Conservation (phyloP, 306 rosid species). For the Prunus kanzakura region DNA sequence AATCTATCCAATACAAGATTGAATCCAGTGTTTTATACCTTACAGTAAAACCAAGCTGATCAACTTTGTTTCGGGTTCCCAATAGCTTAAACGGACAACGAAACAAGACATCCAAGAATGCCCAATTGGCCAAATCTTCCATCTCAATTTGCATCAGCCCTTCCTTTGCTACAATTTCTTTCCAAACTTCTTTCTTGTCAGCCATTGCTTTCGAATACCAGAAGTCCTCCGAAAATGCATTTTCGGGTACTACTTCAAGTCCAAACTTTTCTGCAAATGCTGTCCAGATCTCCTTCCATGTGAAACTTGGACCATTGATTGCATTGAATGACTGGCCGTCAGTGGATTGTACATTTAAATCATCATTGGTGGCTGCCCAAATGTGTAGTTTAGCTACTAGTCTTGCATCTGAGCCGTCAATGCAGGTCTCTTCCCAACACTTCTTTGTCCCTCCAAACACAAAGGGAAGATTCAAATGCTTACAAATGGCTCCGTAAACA, state of each 20-base stretch:
- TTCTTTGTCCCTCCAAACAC: slow-evolving; percentile 73
- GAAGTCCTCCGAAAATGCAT: slow-evolving; percentile 47
- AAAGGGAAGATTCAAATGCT: slow-evolving; percentile 57
- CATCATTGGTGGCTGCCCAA: slow-evolving; percentile 64
- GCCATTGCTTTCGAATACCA: slow-evolving; percentile 55
- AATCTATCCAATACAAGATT: slow-evolving; percentile 70
- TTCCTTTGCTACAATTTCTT: slow-evolving; percentile 68
- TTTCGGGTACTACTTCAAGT: slow-evolving; percentile 39
- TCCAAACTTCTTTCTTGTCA: slow-evolving; percentile 65
- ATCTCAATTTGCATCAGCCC: slow-evolving; percentile 56
- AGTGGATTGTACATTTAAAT: neutral
- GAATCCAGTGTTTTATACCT: slow-evolving; percentile 62
- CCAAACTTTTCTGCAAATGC: slow-evolving; percentile 58
- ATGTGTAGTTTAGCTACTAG: slow-evolving; percentile 87
- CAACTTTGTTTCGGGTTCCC: slow-evolving; percentile 73
- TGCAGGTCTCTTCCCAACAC: slow-evolving; percentile 75
- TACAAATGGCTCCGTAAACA: slow-evolving; percentile 81
- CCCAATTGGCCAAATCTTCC: slow-evolving; percentile 81
- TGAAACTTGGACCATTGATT: slow-evolving; percentile 61
- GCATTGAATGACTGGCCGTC: slow-evolving; percentile 67
- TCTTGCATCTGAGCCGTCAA: slow-evolving; percentile 86
- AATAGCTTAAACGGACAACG: slow-evolving; percentile 64
- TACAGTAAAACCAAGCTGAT: slow-evolving; percentile 56
- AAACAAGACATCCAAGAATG: slow-evolving; percentile 64
- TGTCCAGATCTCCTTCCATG: slow-evolving; percentile 88